Percentiles rank a stretch among this genome's conserved stretches.
Evolutionary conservation across 2,329 filamentous ascomycete genomes (phyloP).

Genomic region (Paradendryphiella salina): DNA sequence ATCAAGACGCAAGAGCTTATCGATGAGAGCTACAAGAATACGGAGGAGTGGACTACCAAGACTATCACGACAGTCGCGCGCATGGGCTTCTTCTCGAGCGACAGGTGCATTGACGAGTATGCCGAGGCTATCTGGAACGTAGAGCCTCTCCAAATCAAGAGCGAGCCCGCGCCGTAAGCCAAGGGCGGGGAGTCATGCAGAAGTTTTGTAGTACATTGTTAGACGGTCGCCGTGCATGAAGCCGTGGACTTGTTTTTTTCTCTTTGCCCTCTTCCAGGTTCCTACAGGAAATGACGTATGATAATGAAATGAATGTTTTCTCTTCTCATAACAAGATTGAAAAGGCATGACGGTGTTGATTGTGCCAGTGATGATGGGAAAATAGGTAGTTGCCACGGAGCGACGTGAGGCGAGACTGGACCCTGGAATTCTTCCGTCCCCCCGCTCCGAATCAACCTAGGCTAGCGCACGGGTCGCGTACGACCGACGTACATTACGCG

Average conservation of each 20-base stretch:
- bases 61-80: constrained; percentile 83
- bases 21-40: constrained; percentile 87
- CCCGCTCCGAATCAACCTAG: constrained; percentile 24
- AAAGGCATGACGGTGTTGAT: too few species aligned
- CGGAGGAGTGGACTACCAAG: constrained; percentile 91
- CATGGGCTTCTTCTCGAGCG: constrained; percentile 97
- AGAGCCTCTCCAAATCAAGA: constrained; percentile 68
- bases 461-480: constrained; percentile 24
- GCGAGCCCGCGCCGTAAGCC: constrained; percentile 25
- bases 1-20: constrained; percentile 87
- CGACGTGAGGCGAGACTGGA: constrained; percentile 2
- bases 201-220: neutral
- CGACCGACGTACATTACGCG: constrained; percentile 25
- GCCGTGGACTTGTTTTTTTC: neutral
- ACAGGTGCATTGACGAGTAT: constrained; percentile 96
- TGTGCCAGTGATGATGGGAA: too few species aligned
- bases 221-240: constrained; percentile 6
- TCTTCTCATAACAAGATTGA: too few species aligned
- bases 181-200: neutral
- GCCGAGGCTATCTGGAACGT: constrained; percentile 97
- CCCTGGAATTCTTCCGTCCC: constrained; percentile 12
- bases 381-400: neutral
- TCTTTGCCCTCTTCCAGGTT: neutral
- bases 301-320: too few species aligned
- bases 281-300: too few species aligned